A percentile compares a stretch with the other conserved stretches of the same genome.
phyloP scores from a whole-genome alignment of 202 grass and related monocot genomes.

The Panicum hallii region DNA sequence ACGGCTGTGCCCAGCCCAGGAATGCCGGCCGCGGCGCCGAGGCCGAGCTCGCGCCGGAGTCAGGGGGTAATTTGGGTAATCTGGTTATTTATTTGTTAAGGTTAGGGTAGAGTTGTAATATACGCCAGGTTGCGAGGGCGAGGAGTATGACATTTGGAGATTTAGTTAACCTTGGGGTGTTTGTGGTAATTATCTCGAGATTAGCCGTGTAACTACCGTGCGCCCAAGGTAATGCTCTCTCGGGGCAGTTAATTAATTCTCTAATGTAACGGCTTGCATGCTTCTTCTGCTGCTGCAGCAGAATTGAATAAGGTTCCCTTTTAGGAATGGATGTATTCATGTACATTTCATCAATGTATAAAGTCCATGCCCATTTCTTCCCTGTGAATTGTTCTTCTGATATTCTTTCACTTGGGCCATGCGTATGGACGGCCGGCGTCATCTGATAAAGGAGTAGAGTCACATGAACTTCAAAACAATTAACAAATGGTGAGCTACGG shows the following conservation, averaged over 20 bases:
- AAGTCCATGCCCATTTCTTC: constrained; percentile 25
- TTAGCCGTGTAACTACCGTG: constrained; percentile 45
- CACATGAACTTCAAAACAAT: too few relatives aligned
- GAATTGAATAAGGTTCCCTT: constrained; percentile 34
- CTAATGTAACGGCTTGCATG: constrained; percentile 32
- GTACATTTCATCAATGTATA: constrained; percentile 46
- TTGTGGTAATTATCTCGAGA: constrained; percentile 43
- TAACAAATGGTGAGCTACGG: too few relatives aligned
- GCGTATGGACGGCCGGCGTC: neutral
- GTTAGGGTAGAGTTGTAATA: constrained; percentile 60
- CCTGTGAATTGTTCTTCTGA: neutral
- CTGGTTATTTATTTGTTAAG: constrained; percentile 23
- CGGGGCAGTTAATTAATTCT: constrained; percentile 44
- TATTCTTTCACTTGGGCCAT: neutral
- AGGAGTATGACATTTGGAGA: constrained; percentile 32
- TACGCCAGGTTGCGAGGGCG: constrained; percentile 33
- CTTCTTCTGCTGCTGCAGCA: constrained; percentile 11
- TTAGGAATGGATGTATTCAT: constrained; percentile 38
- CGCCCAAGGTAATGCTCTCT: constrained; percentile 47
- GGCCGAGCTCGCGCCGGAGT: constrained; percentile 33
- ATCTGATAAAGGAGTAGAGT: too few relatives aligned
- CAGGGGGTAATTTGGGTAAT: constrained; percentile 43
- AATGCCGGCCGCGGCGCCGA: neutral
- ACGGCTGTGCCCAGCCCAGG: neutral
- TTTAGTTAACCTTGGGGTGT: constrained; percentile 47